Conservation (phyloP, 2,329 filamentous ascomycete genomes). For the Fusarium robinianum region DNA sequence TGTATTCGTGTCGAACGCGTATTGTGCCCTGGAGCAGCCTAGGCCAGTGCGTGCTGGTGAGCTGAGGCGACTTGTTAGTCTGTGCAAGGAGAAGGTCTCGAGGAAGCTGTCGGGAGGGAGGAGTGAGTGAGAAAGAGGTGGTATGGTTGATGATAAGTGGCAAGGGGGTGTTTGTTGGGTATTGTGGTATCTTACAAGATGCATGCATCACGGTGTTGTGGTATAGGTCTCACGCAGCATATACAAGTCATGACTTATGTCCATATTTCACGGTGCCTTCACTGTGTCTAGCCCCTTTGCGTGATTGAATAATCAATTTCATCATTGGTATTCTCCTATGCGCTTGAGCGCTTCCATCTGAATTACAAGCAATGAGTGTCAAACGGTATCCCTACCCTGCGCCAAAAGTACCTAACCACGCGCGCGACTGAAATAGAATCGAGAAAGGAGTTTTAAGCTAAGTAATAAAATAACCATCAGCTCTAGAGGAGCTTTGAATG, state of each 20-base stretch:
- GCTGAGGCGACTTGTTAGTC: conserved; percentile 37
- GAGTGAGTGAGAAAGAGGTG: conserved; percentile 18
- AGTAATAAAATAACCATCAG: too few species aligned
- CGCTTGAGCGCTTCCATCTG: conserved; percentile 18
- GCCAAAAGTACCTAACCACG: too few species aligned
- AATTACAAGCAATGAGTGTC: background rate
- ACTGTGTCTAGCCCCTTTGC: too few species aligned
- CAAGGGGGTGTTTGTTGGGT: conserved; percentile 9
- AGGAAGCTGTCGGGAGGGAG: conserved; percentile 28
- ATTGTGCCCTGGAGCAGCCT: conserved; percentile 41
- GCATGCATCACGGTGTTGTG: conserved; percentile 10
- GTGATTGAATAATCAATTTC: conserved; percentile 1
- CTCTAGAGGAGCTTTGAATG: too few species aligned
- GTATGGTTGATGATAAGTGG: background rate
- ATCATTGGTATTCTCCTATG: conserved; percentile 1
- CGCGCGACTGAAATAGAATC: too few species aligned
- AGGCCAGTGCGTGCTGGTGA: conserved; percentile 39
- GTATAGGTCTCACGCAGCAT: conserved; percentile 19
- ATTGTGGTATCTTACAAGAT: conserved; percentile 9
- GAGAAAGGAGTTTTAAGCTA: too few species aligned
- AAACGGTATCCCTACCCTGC: too few species aligned
- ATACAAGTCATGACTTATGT: conserved; percentile 11
- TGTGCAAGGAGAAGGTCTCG: conserved; percentile 35
- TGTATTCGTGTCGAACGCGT: conserved; percentile 33
- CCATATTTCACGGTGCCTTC: background rate